Evolutionary conservation across 164 flowering plant genomes (phyloP).

Genomic region (Vitis rotundifolia): DNA sequence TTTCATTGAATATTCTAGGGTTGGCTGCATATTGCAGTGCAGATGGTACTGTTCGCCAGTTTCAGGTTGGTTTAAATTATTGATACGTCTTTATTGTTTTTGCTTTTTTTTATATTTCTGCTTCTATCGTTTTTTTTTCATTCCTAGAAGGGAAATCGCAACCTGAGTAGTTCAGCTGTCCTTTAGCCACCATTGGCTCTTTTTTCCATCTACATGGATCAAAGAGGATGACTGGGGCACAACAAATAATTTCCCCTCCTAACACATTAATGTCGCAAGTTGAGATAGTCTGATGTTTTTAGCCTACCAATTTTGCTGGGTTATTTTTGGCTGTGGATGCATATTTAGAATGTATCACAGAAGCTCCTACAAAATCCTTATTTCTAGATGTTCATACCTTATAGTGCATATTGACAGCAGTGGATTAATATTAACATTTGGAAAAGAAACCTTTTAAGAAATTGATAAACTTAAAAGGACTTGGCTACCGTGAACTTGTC

Average conservation of each 20-base stretch:
- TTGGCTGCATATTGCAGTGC: conserved; percentile 83
- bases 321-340: not conserved
- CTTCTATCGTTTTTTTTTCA: not conserved
- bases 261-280: too few relatives aligned
- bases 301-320: not conserved
- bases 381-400: too few relatives aligned
- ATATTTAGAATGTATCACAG: not conserved
- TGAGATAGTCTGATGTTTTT: not conserved
- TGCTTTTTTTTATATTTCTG: not conserved
- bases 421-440: too few relatives aligned
- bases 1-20: conserved; percentile 41
- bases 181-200: not conserved
- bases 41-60: conserved; percentile 71
- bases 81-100: not conserved
- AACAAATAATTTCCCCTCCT: not conserved
- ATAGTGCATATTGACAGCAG: too few relatives aligned
- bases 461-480: too few relatives aligned
- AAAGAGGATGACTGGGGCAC: not conserved
- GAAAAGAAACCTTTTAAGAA: too few relatives aligned
- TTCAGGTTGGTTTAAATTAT: conserved; percentile 53
- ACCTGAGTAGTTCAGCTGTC: not conserved
- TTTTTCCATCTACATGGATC: not conserved
- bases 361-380: not conserved
- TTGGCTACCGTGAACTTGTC: too few relatives aligned
- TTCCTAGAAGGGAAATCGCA: not conserved